A percentile compares a stretch with the other conserved stretches of the same genome.
These are phyloP conservation scores for Globisporangium mamillatum DNA, from an alignment of 352 stramenopile species.

Conservation along the genomic window DNA sequence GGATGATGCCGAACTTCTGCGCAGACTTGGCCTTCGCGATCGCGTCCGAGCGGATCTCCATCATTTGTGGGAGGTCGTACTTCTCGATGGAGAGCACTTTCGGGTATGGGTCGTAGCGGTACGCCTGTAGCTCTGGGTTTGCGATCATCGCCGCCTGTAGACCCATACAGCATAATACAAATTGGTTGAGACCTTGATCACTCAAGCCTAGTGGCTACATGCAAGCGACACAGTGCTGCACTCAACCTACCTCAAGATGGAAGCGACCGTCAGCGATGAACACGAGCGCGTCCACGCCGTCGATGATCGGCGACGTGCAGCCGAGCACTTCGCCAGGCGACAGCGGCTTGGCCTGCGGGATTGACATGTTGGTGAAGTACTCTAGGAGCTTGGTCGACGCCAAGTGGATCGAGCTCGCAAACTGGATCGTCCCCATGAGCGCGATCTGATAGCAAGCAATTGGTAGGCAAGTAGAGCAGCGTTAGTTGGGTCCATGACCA, in stretches of 20 bases:
- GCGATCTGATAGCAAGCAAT: conserved; percentile 58
- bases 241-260: conserved; percentile 93
- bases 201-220: background rate
- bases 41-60: conserved; percentile 80
- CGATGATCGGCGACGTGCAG: conserved; percentile 95
- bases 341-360: conserved; percentile 97
- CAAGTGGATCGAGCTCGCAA: conserved; percentile 89
- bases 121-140: conserved; percentile 95
- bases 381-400: conserved; percentile 69
- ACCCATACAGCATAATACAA: background rate
- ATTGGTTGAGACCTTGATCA: background rate
- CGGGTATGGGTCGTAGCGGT: conserved; percentile 99
- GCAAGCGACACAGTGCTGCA: background rate
- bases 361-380: conserved; percentile 78
- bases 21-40: conserved; percentile 74
- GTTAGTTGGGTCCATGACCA: background rate
- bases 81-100: conserved; percentile 96
- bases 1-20: conserved; percentile 94
- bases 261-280: conserved; percentile 99
- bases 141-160: conserved; percentile 96
- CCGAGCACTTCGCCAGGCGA: conserved; percentile 98
- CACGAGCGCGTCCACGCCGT: conserved; percentile 92
- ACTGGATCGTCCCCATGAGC: conserved; percentile 96
- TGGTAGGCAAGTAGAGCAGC: background rate
- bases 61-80: conserved; percentile 97